A percentile compares a stretch with the other conserved stretches of the same genome.
Conservation (phyloP, 2,329 filamentous ascomycete species). For the Colletotrichum horii region DNA sequence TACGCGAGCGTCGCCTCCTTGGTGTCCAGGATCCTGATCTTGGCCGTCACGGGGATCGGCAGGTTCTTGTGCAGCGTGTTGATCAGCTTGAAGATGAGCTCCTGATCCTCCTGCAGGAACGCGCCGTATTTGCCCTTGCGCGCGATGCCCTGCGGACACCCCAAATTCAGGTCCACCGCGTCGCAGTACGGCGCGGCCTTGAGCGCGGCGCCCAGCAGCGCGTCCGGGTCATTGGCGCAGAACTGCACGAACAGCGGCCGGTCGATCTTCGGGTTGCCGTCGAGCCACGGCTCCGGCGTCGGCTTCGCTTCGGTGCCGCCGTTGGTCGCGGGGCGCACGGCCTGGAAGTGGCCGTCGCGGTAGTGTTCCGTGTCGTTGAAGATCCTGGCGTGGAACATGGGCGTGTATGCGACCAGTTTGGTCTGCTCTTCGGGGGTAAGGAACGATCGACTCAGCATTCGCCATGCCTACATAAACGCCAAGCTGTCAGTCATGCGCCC, state of each 20-base stretch:
- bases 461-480: constrained; percentile 75
- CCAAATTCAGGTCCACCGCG: constrained; percentile 92
- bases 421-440: constrained; percentile 69
- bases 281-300: constrained; percentile 63
- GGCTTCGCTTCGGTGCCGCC: constrained; percentile 3
- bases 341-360: constrained; percentile 81
- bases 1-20: constrained; percentile 88
- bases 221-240: constrained; percentile 86
- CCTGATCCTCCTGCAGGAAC: constrained; percentile 93
- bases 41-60: constrained; percentile 87
- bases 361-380: constrained; percentile 81
- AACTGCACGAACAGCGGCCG: constrained; percentile 95
- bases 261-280: constrained; percentile 85
- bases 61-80: constrained; percentile 81
- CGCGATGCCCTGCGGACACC: constrained; percentile 96
- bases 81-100: constrained; percentile 82
- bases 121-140: constrained; percentile 89
- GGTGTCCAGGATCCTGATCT: constrained; percentile 89
- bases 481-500: neutral
- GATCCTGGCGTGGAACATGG: constrained; percentile 94
- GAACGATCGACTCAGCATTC: constrained; percentile 93
- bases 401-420: constrained; percentile 84
- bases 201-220: constrained; percentile 78
- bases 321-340: constrained; percentile 45
- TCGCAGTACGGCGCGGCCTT: constrained; percentile 88